These are phyloP conservation scores for Arabidopsis lyrata DNA, from an alignment of 441 rosid species.

Conservation along the genomic window DNA sequence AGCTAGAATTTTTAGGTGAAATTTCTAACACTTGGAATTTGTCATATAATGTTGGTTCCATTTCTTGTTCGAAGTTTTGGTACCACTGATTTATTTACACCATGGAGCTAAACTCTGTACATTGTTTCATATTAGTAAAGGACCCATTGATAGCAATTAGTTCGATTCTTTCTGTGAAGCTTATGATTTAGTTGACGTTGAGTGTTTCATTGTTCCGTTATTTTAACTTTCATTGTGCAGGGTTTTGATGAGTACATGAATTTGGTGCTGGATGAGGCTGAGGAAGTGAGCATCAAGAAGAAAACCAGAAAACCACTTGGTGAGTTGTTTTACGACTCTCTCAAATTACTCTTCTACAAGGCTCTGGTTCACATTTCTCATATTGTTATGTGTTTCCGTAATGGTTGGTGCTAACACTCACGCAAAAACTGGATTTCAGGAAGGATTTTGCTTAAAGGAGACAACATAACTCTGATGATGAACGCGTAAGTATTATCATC, in stretches of 20 bases:
- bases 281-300: constrained; percentile 10
- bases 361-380: neutral
- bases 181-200: neutral
- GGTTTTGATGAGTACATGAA: constrained; percentile 17
- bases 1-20: neutral
- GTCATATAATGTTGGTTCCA: neutral
- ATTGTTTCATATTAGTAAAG: too few relatives aligned
- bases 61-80: too few relatives aligned
- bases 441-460: constrained; percentile 8
- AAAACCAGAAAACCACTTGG: constrained; percentile 9
- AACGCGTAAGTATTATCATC: constrained; percentile 8
- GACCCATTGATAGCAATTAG: too few relatives aligned
- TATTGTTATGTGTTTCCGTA: neutral
- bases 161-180: neutral
- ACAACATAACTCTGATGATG: constrained; percentile 12
- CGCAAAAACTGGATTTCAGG: neutral
- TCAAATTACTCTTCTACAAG: neutral
- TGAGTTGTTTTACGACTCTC: neutral
- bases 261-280: constrained; percentile 12
- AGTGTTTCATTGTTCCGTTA: neutral
- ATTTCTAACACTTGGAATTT: neutral
- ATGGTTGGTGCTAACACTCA: neutral
- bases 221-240: neutral
- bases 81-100: too few relatives aligned
- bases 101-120: too few relatives aligned